Base-by-base conservation (phyloP, 176 grass and related monocot species). In the Carex cristatella region DNA sequence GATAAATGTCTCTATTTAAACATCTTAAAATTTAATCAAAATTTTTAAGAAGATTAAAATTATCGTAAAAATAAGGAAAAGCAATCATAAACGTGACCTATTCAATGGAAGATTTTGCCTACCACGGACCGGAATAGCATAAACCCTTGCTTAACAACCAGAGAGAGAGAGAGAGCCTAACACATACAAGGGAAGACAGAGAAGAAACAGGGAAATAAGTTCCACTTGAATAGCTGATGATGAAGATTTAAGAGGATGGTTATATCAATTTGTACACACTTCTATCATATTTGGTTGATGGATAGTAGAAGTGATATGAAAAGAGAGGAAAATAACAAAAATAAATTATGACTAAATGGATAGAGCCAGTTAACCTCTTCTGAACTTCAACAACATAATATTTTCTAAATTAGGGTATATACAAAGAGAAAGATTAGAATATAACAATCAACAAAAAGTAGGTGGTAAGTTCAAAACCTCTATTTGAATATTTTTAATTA, bases 381-480 rank as follows among this genome's bases (percentile, higher is more conserved):
- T 79, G 30, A 57, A 56, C 53, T 79, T 58, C 51, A 79, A 58
- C 55, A 79, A 18, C 53, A 18, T 58, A 10, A 18, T 35, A 58
- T 2, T 58, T 56, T 16, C 74, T 58, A 79, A 79, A 57, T 78
- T 79, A 18, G 74, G 74, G 16, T 76, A 76, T 54, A 53, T 53
- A 54, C 49, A 76, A 76, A 76, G 23, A 76, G 44, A 76, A 30
- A 55, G 4, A 31, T 28, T 76, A 14, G 44, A 53, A 30, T 75
- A 53, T 75, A 30, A 55, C 44, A 55, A 76, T 53, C 27, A 76
- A 76, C 72, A 15, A 76, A 54, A 76, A 10, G 48, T 31, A 30
- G 72, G 46, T 76, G 46, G 1, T 54, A 76, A 54, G 19, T 76
- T 76, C 48, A 55, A 76, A 76, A 76, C 48, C 72, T 76, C 19